phyloP scores from a whole-genome alignment of 1,284 basidiomycete genomes.

The Moesziomyces parantarcticus region DNA sequence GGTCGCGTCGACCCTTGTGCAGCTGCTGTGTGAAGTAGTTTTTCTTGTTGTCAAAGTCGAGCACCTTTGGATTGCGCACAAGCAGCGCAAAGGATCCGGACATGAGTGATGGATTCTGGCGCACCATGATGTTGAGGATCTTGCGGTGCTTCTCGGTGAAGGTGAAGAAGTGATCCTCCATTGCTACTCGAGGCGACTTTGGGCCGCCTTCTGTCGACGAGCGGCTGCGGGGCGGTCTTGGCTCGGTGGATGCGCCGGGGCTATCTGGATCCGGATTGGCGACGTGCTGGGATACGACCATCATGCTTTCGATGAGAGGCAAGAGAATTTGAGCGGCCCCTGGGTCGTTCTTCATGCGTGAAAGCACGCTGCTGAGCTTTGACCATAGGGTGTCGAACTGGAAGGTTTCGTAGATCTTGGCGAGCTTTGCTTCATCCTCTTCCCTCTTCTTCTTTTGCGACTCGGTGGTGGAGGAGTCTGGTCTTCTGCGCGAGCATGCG shows the following conservation, averaged over 20 bases:
- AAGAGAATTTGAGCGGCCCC: conserved; percentile 63
- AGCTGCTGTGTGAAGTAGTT: conserved; percentile 98
- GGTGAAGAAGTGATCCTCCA: conserved; percentile 85
- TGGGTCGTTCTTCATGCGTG: conserved; percentile 61
- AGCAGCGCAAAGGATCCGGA: conserved; percentile 96
- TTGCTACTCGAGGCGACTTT: conserved; percentile 58
- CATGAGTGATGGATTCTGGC: conserved; percentile 97
- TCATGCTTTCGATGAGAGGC: conserved; percentile 72
- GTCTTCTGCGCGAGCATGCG: conserved; percentile 10
- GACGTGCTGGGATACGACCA: conserved; percentile 97
- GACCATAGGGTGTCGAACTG: conserved; percentile 62
- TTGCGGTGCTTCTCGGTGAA: conserved; percentile 96
- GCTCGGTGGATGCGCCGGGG: conserved; percentile 21
- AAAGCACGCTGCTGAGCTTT: conserved; percentile 60
- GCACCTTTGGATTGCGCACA: conserved; percentile 92
- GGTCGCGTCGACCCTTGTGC: conserved; percentile 81
- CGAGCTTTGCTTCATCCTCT: conserved; percentile 68
- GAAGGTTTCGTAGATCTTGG: conserved; percentile 64
- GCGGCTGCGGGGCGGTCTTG: conserved; percentile 37
- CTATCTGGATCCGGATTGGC: conserved; percentile 38
- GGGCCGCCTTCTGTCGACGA: conserved; percentile 32
- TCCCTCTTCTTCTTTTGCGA: conserved; percentile 71
- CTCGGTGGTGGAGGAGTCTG: conserved; percentile 21
- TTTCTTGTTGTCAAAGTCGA: conserved; percentile 99
- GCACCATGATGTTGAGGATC: conserved; percentile 94